Base-by-base conservation (phyloP, 805 yeast species). In the Candida golubevii region DNA sequence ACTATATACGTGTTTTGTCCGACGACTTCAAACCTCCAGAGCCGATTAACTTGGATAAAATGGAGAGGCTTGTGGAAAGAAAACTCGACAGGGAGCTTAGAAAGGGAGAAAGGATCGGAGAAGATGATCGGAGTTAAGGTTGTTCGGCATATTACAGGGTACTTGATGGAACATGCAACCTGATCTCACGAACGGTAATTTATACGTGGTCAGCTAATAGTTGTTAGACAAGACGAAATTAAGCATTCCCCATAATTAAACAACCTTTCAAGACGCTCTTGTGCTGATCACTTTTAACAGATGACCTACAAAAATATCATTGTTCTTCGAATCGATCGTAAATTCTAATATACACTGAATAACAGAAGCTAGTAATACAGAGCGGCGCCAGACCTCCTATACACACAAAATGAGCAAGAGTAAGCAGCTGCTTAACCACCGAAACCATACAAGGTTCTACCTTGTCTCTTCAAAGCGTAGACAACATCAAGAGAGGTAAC, bases 391-490 rank as follows among this genome's bases (percentile, higher is more conserved):
- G n/a, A 12, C 32, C 32, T 29, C 32, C 6, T 29, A 11, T 4
- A 29, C 23, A 36, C n/a, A 36, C 11, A 11, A 11, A n/a, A 23
- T 35, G 15, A 35, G 13, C 28, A 15, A 18, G 28, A 35, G 23
- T 15, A 36, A 30, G 13, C 14, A 34, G 46, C 32, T 29, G 55
- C 38, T 50, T 52, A 91, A 84, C 96, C 97, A 80, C 98, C 98
- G 86, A 91, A 93, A 90, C 98, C 98, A 73, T 91, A 91, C 74
- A 93, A 84, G 78, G 98, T 91, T 80, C 98, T 87, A 70, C 99
- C 99, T 82, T 93, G 97, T 85, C 98, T 89, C 93, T 91, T 91
- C 78, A 91, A 86, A 65, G 98, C 98, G 75, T 91, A 91, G 65
- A 91, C 98, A 61, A 91, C 98, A 71, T 91, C 99, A 67, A 91